These are phyloP conservation scores for Fusarium mangiferae DNA, from an alignment of 2,329 filamentous ascomycete species.

Conservation along the genomic window DNA sequence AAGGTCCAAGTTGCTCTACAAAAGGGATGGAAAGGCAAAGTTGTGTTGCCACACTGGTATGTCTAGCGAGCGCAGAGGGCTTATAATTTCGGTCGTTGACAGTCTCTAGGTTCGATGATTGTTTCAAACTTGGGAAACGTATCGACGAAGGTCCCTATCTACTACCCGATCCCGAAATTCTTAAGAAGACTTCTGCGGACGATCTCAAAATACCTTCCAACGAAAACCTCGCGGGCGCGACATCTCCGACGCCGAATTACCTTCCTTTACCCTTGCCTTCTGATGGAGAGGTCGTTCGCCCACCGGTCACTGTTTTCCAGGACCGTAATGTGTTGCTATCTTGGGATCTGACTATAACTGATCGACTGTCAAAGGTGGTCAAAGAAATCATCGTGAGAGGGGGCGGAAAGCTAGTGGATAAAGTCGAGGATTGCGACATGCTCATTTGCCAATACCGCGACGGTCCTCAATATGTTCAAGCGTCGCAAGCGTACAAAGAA, in stretches of 20 bases:
- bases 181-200: constrained; percentile 68
- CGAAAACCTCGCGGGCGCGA: constrained; percentile 74
- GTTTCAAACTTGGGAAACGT: constrained; percentile 88
- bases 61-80: constrained; percentile 26
- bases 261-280: constrained; percentile 52
- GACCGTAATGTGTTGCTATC: constrained; percentile 82
- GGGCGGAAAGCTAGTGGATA: constrained; percentile 74
- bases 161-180: constrained; percentile 85
- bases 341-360: constrained; percentile 75
- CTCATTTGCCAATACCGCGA: constrained; percentile 90
- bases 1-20: constrained; percentile 72
- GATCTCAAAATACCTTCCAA: constrained; percentile 66
- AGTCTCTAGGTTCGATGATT: constrained; percentile 87
- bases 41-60: constrained; percentile 93
- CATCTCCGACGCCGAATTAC: constrained; percentile 59
- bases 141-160: constrained; percentile 90
- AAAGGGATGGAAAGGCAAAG: constrained; percentile 77
- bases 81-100: neutral
- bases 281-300: constrained; percentile 53
- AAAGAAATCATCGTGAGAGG: constrained; percentile 75
- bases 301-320: constrained; percentile 78
- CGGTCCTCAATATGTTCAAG: constrained; percentile 79
- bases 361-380: constrained; percentile 73
- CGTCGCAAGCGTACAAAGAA: constrained; percentile 80
- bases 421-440: constrained; percentile 78